phyloP scores from a whole-genome alignment of 441 rosid species.

The Adansonia grandidieri region DNA sequence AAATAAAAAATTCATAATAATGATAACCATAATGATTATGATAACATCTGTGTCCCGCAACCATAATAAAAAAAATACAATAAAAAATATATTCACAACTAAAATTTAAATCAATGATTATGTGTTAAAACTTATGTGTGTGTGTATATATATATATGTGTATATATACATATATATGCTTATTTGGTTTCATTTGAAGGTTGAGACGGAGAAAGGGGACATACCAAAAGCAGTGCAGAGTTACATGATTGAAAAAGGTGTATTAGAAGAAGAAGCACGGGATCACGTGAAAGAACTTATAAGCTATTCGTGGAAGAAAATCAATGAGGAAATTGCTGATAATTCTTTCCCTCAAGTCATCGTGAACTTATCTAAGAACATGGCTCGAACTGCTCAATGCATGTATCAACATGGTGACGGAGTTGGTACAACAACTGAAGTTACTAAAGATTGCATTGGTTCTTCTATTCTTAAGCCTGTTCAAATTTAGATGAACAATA shows the following conservation, averaged over 20 bases:
- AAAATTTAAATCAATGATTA: too few species aligned
- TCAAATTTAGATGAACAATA: background rate
- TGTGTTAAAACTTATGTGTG: too few species aligned
- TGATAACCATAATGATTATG: too few species aligned
- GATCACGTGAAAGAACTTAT: conserved; percentile 22
- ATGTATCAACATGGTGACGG: conserved; percentile 24
- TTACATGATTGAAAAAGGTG: conserved; percentile 31
- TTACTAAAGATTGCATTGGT: conserved; percentile 18
- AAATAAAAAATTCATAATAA: too few species aligned
- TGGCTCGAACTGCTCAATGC: conserved; percentile 18
- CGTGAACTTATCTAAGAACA: conserved; percentile 18
- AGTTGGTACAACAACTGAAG: background rate
- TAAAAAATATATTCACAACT: too few species aligned
- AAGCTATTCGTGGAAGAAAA: conserved; percentile 29
- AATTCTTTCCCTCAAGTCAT: background rate
- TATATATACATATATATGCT: background rate
- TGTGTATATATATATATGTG: too few species aligned
- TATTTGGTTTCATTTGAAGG: conserved; percentile 6
- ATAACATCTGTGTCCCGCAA: too few species aligned
- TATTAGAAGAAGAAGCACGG: conserved; percentile 30
- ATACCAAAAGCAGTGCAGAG: conserved; percentile 26
- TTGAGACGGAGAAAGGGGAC: conserved; percentile 34
- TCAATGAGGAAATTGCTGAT: conserved; percentile 16
- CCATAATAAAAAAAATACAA: too few species aligned
- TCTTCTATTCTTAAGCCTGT: conserved; percentile 4